Percentiles rank a stretch among this genome's conserved stretches.
phyloP scores from a whole-genome alignment of 371 early-diverging fungal genomes.

The Parasitella parasitica region DNA sequence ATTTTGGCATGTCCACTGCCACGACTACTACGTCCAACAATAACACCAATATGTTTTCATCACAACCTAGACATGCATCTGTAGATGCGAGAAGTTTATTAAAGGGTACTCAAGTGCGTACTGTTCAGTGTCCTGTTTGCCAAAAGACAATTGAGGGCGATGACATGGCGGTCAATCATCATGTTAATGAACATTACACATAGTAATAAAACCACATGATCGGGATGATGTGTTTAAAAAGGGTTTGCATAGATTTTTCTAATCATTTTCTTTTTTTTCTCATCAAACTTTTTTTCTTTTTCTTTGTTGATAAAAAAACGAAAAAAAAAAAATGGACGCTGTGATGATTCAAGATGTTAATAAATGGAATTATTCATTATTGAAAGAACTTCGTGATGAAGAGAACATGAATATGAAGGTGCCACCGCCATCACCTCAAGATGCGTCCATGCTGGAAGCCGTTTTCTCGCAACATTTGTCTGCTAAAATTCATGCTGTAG shows the following conservation, averaged over 20 bases:
- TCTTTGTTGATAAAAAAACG: too few relatives aligned
- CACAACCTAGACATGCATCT: conserved; percentile 32
- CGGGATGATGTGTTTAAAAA: not conserved
- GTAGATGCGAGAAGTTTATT: conserved; percentile 38
- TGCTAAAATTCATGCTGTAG: conserved; percentile 2
- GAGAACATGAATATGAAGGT: not conserved
- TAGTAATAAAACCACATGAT: conserved; percentile 2
- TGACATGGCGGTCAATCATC: conserved; percentile 49
- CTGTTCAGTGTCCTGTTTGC: conserved; percentile 48
- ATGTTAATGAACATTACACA: conserved; percentile 47
- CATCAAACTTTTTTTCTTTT: not conserved
- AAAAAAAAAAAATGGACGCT: not conserved
- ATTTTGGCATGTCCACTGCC: conserved; percentile 32
- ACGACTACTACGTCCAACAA: not conserved
- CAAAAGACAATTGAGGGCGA: conserved; percentile 49
- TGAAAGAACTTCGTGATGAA: not conserved
- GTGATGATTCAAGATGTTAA: conserved; percentile 9
- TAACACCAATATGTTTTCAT: conserved; percentile 7
- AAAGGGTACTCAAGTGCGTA: conserved; percentile 36
- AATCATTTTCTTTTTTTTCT: not conserved
- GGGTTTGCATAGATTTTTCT: not conserved
- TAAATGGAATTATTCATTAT: not conserved
- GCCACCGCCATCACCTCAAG: conserved; percentile 17
- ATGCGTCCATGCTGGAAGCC: conserved; percentile 5
- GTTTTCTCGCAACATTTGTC: conserved; percentile 11